Conservation (phyloP, 1,284 basidiomycete genomes). For the Rhodotorula sp. region DNA sequence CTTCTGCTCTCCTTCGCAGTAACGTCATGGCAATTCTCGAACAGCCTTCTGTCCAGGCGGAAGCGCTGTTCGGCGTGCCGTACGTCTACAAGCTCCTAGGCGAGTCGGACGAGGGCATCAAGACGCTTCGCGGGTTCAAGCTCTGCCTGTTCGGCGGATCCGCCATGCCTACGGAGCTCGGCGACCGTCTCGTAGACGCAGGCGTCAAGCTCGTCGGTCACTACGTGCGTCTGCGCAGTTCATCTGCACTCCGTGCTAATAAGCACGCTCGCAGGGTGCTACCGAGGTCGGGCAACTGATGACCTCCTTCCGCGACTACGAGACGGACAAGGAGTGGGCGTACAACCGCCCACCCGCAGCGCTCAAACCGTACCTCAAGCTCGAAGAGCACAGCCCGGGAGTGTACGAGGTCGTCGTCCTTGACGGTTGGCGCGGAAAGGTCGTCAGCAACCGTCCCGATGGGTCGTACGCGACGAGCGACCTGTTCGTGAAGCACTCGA, state of each 20-base stretch:
- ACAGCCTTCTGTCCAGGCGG: slow-evolving; percentile 3
- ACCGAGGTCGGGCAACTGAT: slow-evolving; percentile 54
- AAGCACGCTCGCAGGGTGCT: slow-evolving; percentile 38
- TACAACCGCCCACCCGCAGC: slow-evolving; percentile 57
- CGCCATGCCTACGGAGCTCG: slow-evolving; percentile 57
- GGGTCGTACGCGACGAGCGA: slow-evolving; percentile 65
- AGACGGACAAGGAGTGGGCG: slow-evolving; percentile 63
- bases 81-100: slow-evolving; percentile 59
- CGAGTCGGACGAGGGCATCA: slow-evolving; percentile 58
- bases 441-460: slow-evolving; percentile 59
- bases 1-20: neutral
- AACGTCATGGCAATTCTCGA: slow-evolving; percentile 26
- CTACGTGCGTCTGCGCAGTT: slow-evolving; percentile 53
- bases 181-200: slow-evolving; percentile 59
- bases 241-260: neutral
- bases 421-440: slow-evolving; percentile 57
- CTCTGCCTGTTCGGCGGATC: slow-evolving; percentile 59
- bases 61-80: slow-evolving; percentile 50
- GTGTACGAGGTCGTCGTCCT: slow-evolving; percentile 61
- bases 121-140: slow-evolving; percentile 57
- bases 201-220: slow-evolving; percentile 62
- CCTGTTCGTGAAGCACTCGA: slow-evolving; percentile 59
- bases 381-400: slow-evolving; percentile 55
- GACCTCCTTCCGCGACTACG: slow-evolving; percentile 60
- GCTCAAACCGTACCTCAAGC: slow-evolving; percentile 55